Evolutionary conservation across 768 basidiomycete species (phyloP).

Genomic region (Lactarius sanguifluus): DNA sequence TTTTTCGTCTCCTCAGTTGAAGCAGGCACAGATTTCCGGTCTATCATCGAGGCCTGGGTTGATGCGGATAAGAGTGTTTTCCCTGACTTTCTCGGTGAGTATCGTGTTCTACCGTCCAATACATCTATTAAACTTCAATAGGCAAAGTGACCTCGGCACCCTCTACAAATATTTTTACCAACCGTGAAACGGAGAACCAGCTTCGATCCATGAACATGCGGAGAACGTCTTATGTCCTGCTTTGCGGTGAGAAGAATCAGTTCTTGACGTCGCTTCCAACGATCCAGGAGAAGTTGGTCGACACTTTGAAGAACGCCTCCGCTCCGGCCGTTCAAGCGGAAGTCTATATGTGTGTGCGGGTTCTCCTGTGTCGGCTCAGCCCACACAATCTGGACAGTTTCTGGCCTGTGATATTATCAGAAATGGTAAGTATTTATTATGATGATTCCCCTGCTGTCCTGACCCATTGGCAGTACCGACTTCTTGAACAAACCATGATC

Average conservation of each 20-base stretch:
- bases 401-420: constrained; percentile 94
- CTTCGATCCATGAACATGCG: constrained; percentile 83
- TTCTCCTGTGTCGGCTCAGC: constrained; percentile 86
- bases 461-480: constrained; percentile 61
- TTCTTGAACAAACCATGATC: constrained; percentile 80
- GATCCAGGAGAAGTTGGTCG: constrained; percentile 97
- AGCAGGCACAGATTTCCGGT: constrained; percentile 65
- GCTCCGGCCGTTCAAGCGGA: constrained; percentile 89
- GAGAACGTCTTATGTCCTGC: constrained; percentile 82
- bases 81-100: constrained; percentile 75
- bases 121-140: constrained; percentile 36
- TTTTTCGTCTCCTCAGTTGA: constrained; percentile 75
- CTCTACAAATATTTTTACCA: constrained; percentile 95
- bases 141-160: constrained; percentile 82
- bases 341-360: constrained; percentile 90
- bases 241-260: constrained; percentile 86
- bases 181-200: constrained; percentile 90
- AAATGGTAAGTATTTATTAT: constrained; percentile 57
- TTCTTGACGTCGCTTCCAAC: constrained; percentile 86
- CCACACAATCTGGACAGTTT: constrained; percentile 91
- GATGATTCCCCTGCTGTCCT: not conserved
- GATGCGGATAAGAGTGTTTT: constrained; percentile 86
- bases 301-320: constrained; percentile 76
- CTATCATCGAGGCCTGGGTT: constrained; percentile 75
- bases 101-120: constrained; percentile 21